These are phyloP conservation scores for Bipolaris zeicola DNA, from an alignment of 2,329 filamentous ascomycete species.

Conservation along the genomic window DNA sequence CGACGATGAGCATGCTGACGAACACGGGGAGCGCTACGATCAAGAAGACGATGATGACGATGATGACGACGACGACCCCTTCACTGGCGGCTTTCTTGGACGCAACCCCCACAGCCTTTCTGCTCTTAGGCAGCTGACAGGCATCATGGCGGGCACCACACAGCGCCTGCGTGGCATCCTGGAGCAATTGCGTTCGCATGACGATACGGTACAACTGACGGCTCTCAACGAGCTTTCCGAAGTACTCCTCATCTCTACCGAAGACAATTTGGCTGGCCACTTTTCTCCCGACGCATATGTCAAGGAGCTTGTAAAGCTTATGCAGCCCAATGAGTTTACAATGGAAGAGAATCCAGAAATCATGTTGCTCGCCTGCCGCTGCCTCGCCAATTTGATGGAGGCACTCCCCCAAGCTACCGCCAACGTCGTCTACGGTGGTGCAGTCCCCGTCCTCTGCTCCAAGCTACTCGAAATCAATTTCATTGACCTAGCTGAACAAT, in stretches of 20 bases:
- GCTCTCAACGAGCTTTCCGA: slow-evolving; percentile 93
- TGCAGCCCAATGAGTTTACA: slow-evolving; percentile 86
- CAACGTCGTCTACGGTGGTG: slow-evolving; percentile 96
- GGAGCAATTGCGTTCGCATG: slow-evolving; percentile 73
- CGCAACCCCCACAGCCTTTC: slow-evolving; percentile 67
- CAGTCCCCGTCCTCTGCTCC: slow-evolving; percentile 90
- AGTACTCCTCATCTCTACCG: slow-evolving; percentile 89
- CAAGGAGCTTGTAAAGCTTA: slow-evolving; percentile 87
- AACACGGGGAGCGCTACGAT: slow-evolving; percentile 22
- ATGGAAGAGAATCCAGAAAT: slow-evolving; percentile 93
- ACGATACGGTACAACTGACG: slow-evolving; percentile 85
- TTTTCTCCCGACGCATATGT: slow-evolving; percentile 95
- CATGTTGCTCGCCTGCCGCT: slow-evolving; percentile 95
- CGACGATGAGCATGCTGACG: slow-evolving; percentile 52
- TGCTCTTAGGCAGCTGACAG: slow-evolving; percentile 83
- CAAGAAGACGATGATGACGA: slow-evolving; percentile 62
- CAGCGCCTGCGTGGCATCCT: slow-evolving; percentile 71
- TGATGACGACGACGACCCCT: slow-evolving; percentile 64
- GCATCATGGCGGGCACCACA: slow-evolving; percentile 84
- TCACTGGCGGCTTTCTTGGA: slow-evolving; percentile 67
- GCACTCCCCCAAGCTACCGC: slow-evolving; percentile 89
- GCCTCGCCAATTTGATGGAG: slow-evolving; percentile 96
- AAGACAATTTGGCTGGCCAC: slow-evolving; percentile 93
- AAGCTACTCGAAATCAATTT: slow-evolving; percentile 96
- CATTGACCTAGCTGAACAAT: slow-evolving; percentile 96